Percentiles rank a stretch among this genome's conserved stretches.
Evolutionary conservation across 2,329 filamentous ascomycete genomes (phyloP).

Genomic region (Escovopsis sp.): DNA sequence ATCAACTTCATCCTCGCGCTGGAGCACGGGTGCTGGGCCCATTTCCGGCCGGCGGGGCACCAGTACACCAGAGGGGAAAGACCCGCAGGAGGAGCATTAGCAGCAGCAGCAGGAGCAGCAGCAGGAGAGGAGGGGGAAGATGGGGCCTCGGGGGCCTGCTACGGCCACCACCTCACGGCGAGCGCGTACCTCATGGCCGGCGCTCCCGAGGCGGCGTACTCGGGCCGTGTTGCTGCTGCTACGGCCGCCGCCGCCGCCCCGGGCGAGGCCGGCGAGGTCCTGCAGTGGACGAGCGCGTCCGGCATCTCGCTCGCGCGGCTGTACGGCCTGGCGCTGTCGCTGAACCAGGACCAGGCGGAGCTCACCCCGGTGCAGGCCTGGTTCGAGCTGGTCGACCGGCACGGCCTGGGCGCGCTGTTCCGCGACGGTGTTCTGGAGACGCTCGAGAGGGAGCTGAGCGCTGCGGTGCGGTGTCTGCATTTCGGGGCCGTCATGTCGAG

Average conservation of each 20-base stretch:
- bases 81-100: too few relatives aligned
- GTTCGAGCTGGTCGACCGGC: slow-evolving; percentile 35
- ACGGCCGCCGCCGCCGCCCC: neutral
- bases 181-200: slow-evolving; percentile 26
- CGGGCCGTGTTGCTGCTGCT: slow-evolving; percentile 8
- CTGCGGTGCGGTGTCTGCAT: slow-evolving; percentile 29
- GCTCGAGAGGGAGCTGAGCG: slow-evolving; percentile 27
- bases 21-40: slow-evolving; percentile 38
- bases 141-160: slow-evolving; percentile 14
- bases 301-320: slow-evolving; percentile 29
- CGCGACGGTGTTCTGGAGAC: slow-evolving; percentile 18
- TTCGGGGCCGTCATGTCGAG: slow-evolving; percentile 35
- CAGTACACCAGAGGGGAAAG: slow-evolving; percentile 12
- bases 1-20: slow-evolving; percentile 42
- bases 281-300: slow-evolving; percentile 22
- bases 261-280: slow-evolving; percentile 7
- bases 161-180: slow-evolving; percentile 31
- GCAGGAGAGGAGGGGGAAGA: neutral
- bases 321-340: slow-evolving; percentile 28
- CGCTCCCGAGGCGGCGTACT: slow-evolving; percentile 22
- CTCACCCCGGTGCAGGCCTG: slow-evolving; percentile 38
- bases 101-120: too few relatives aligned
- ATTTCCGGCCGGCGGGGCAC: slow-evolving; percentile 29
- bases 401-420: slow-evolving; percentile 25
- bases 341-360: slow-evolving; percentile 26